phyloP scores from a whole-genome alignment of 148 eudicot species.

The Nepenthes mirabilis region DNA sequence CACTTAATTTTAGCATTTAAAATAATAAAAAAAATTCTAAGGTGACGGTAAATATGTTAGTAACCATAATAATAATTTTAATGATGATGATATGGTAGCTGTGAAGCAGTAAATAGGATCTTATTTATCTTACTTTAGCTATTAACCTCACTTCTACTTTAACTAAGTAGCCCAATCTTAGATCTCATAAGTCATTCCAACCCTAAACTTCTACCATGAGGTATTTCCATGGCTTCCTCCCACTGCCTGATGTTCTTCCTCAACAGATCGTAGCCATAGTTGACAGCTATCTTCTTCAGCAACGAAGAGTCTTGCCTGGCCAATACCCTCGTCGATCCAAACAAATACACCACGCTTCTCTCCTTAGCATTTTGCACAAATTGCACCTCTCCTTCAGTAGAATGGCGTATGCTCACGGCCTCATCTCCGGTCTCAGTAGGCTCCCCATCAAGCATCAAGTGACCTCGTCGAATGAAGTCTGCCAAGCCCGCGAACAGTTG shows the following conservation, averaged over 20 bases:
- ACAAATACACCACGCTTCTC: constrained; percentile 29
- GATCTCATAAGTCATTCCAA: background rate
- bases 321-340: constrained; percentile 34
- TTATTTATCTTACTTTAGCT: too few species aligned
- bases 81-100: too few species aligned
- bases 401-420: background rate
- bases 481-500: constrained; percentile 18
- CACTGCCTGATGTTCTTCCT: constrained; percentile 31
- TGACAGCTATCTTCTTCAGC: constrained; percentile 30
- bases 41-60: too few species aligned
- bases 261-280: constrained; percentile 32
- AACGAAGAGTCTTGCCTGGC: constrained; percentile 26
- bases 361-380: constrained; percentile 27
- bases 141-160: too few species aligned
- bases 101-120: too few species aligned
- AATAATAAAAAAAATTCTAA: too few species aligned
- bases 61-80: too few species aligned
- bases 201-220: background rate
- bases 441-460: constrained; percentile 9
- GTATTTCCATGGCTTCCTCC: background rate
- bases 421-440: background rate
- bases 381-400: constrained; percentile 26
- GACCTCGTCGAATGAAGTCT: constrained; percentile 30
- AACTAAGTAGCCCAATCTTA: background rate
- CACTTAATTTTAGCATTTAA: too few species aligned